Conservation (phyloP, 2,329 filamentous ascomycete genomes). For the Ceratocystis cacaofunesta region DNA sequence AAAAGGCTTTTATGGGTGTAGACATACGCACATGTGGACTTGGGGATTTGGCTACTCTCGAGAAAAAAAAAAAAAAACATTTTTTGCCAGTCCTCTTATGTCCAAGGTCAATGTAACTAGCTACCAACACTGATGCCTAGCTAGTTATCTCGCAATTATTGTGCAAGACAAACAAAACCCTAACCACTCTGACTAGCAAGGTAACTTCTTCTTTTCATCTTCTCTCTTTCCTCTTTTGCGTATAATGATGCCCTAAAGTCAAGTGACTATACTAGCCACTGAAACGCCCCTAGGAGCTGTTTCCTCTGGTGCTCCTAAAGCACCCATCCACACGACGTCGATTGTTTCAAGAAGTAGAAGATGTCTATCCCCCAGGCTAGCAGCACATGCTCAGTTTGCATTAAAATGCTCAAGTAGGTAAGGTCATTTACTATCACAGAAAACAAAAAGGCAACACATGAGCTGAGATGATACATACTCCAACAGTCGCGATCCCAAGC, state of each 20-base stretch:
- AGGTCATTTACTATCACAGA: not conserved
- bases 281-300: not conserved
- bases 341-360: not conserved
- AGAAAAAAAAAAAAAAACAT: no score
- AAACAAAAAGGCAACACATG: not conserved
- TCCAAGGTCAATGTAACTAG: no score
- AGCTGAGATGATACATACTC: not conserved
- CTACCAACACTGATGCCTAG: no score
- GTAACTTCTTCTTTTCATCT: not conserved
- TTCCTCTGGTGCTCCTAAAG: not conserved
- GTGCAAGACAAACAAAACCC: not conserved
- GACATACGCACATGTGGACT: not conserved
- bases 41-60: not conserved
- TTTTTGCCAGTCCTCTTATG: not conserved
- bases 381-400: not conserved
- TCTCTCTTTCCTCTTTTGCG: not conserved
- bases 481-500: not conserved
- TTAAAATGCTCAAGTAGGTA: not conserved
- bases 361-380: not conserved
- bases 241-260: not conserved
- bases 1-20: not conserved
- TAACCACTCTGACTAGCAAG: not conserved
- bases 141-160: no score
- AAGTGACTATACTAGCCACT: not conserved
- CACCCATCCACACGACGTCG: not conserved